Percentiles rank a stretch among this genome's conserved stretches.
Evolutionary conservation across 2,329 filamentous ascomycete species (phyloP).

Genomic region (Dichotomopilus funicola): DNA sequence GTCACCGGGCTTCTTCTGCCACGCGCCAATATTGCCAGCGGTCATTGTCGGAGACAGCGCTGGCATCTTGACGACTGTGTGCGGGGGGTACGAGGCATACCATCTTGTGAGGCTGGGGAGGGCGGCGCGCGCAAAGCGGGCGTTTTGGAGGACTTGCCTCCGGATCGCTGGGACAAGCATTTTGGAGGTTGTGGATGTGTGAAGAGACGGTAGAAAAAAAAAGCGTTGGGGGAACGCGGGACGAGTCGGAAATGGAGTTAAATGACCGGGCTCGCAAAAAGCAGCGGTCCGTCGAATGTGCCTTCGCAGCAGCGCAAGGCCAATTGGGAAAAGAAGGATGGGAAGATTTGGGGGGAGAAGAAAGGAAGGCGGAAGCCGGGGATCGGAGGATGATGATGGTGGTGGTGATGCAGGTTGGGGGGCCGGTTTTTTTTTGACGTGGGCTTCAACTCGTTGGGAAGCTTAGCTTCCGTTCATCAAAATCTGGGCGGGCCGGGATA

Average conservation of each 20-base stretch:
- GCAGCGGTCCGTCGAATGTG: slow-evolving; percentile 1
- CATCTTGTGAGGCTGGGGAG: slow-evolving; percentile 52
- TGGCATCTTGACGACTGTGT: slow-evolving; percentile 96
- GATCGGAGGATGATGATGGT: slow-evolving; percentile 17
- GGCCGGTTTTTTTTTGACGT: slow-evolving; percentile 21
- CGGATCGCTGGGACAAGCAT: slow-evolving; percentile 60
- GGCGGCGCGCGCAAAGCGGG: slow-evolving; percentile 44
- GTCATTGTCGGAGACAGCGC: slow-evolving; percentile 98
- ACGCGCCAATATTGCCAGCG: slow-evolving; percentile 87
- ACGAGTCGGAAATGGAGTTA: slow-evolving; percentile 18
- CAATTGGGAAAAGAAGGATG: slow-evolving; percentile 18
- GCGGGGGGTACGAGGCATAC: slow-evolving; percentile 82
- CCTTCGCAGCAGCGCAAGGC: slow-evolving; percentile 7
- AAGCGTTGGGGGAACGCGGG: slow-evolving; percentile 18
- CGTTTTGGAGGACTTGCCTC: slow-evolving; percentile 53
- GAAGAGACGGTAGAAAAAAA: slow-evolving; percentile 12
- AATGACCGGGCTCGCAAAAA: slow-evolving; percentile 5
- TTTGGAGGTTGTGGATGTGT: slow-evolving; percentile 23
- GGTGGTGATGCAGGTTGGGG: slow-evolving; percentile 21
- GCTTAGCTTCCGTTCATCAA: slow-evolving; percentile 23
- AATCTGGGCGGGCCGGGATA: slow-evolving; percentile 17
- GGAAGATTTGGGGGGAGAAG: slow-evolving; percentile 8
- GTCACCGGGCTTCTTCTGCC: slow-evolving; percentile 97
- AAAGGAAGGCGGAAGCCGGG: slow-evolving; percentile 16
- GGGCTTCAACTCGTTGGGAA: slow-evolving; percentile 26